Conservation (phyloP, 2,329 filamentous ascomycete genomes). For the Westerdykella aurantiaca region DNA sequence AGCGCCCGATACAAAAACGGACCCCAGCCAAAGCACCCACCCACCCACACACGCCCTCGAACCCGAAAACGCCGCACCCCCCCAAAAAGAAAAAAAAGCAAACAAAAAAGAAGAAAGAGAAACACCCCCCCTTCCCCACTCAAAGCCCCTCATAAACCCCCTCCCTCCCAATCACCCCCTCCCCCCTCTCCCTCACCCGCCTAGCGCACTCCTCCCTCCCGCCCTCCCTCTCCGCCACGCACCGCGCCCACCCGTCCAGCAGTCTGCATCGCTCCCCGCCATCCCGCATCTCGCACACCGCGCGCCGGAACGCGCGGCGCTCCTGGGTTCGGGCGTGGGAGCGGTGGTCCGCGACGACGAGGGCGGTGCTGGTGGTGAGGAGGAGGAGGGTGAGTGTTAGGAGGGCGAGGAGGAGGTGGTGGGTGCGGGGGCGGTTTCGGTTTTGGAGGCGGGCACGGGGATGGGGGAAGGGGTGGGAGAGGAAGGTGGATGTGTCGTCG, state of each 20-base stretch:
- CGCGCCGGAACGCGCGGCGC: neutral
- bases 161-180: neutral
- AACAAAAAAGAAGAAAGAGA: too few relatives aligned
- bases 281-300: neutral
- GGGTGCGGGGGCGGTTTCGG: neutral
- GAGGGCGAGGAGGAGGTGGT: neutral
- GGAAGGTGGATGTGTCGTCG: too few relatives aligned
- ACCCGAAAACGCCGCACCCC: too few relatives aligned
- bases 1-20: too few relatives aligned
- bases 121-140: too few relatives aligned
- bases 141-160: neutral
- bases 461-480: neutral
- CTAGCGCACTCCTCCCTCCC: neutral
- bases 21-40: too few relatives aligned
- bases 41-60: too few relatives aligned
- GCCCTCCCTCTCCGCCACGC: neutral
- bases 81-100: too few relatives aligned
- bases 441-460: neutral
- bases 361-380: neutral
- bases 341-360: neutral
- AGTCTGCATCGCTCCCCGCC: neutral
- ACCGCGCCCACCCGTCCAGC: neutral
- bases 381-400: neutral
- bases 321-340: neutral
- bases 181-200: neutral